Evolutionary conservation across 305 asterid species (phyloP), one percentile per base, ranked within the genome.

Genomic region (Striga hermonthica): DNA sequence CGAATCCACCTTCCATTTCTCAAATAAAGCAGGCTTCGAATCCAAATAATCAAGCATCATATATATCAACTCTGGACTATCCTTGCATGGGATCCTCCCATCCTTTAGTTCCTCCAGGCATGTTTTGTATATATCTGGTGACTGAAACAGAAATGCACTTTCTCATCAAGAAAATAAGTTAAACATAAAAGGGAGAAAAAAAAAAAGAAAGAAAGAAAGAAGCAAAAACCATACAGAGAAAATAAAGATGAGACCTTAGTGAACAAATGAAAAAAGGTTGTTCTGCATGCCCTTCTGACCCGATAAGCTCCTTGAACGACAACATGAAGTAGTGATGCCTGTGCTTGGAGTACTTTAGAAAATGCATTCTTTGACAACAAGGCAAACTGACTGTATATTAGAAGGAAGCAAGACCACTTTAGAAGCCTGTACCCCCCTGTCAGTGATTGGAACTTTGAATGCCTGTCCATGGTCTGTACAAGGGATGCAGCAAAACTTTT

Each of bases 401-500:
- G 73, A 58, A 93, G 93, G 72, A 86, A 76, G 74, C 88, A 88
- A 43, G 99, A 88, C 99, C 99, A 93, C 72, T 78, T 85, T 38
- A 90, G 79, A 64, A 90, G 89, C 80, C 96, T 84, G 75, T 84
- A 76, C 72, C 91, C 83, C 72, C 82, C 90, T 37, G 83, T 69
- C 59, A 77, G 66, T 39, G 95, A 79, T 68, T 81, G 91, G 78
- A 78, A 83, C 76, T 90, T 90, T 16, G 84, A 79, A 72, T 86
- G 94, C 80, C 83, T 85, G 76, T 93, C 99, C 96, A 90, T 88
- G 69, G 84, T 72, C 88, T 90, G 99, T 68, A 93, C 92, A 80
- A 93, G 95, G 73, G 81, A 74, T 66, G 95, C 95, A 40, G 97
- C 99, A 81, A 90, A 93, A 72, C 68, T 74, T 79, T 88, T 93